Base-by-base conservation (phyloP, 192 early-diverging fungal genomes). In the Mycoemilia scoparia region DNA sequence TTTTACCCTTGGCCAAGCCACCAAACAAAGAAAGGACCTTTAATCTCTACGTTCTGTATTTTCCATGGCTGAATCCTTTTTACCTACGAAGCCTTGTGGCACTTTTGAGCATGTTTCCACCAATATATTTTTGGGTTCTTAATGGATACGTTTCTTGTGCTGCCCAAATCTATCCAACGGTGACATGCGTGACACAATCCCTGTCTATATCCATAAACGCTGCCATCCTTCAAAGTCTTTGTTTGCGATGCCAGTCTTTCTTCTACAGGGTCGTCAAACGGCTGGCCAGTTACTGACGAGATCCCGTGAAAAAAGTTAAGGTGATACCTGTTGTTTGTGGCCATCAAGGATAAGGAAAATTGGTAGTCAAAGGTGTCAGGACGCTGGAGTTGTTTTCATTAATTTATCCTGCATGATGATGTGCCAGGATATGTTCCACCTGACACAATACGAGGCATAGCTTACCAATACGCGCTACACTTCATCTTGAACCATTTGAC, bases 391-490 rank as follows among this genome's bases (percentile, higher is more conserved):
- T n/a, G n/a, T n/a, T n/a, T n/a, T n/a, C n/a, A n/a, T n/a, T n/a
- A n/a, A n/a, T n/a, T n/a, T n/a, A n/a, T n/a, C n/a, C n/a, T n/a
- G n/a, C n/a, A n/a, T n/a, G n/a, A n/a, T n/a, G n/a, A n/a, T n/a
- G n/a, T n/a, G n/a, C n/a, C n/a, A n/a, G n/a, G n/a, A n/a, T n/a
- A n/a, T n/a, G n/a, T n/a, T n/a, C n/a, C n/a, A n/a, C n/a, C n/a
- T n/a, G n/a, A n/a, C n/a, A n/a, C n/a, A n/a, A n/a, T n/a, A n/a
- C n/a, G n/a, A n/a, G n/a, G n/a, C 37, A 25, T 22, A 25, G 24
- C 45, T 38, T 64, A 64, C 66, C 66, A 68, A 32, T 64, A 68
- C 16, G 66, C 66, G 22, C 61, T 64, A 43, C 55, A 57, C 36
- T 68, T 68, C 50, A 61, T 57, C 27, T 52, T 51, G 21, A 43